Conservation (phyloP, 441 rosid species). For the Adansonia gregorii region DNA sequence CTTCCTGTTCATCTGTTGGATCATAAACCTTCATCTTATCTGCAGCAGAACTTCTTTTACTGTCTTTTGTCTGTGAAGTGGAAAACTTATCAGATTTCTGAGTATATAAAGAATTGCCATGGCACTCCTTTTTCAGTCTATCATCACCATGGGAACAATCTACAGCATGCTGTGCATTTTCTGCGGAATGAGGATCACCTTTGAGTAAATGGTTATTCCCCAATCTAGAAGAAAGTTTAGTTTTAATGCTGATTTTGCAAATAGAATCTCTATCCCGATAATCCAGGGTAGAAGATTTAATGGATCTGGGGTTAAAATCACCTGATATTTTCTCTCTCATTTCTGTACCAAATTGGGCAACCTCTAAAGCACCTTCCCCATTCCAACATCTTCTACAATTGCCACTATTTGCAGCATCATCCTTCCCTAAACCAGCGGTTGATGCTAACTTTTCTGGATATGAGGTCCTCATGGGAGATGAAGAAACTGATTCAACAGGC, state of each 20-base stretch:
- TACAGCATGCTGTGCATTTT: constrained; percentile 23
- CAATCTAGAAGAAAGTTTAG: constrained; percentile 32
- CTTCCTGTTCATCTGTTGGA: constrained; percentile 3
- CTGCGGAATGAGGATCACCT: constrained; percentile 28
- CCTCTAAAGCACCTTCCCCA: constrained; percentile 37
- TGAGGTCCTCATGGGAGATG: constrained; percentile 61
- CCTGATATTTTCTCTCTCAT: constrained; percentile 33
- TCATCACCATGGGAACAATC: constrained; percentile 10
- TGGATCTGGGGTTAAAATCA: constrained; percentile 28
- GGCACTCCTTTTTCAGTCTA: constrained; percentile 14
- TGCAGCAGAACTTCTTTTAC: constrained; percentile 2
- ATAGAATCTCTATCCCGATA: constrained; percentile 27
- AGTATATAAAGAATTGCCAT: constrained; percentile 11
- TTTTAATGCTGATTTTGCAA: constrained; percentile 26
- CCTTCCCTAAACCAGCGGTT: constrained; percentile 36
- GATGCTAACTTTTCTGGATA: constrained; percentile 43
- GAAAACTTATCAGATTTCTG: constrained; percentile 14
- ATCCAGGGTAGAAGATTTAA: constrained; percentile 27
- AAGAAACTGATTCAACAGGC: constrained; percentile 80
- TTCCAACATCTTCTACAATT: constrained; percentile 34
- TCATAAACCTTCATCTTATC: constrained; percentile 3
- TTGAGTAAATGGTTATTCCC: constrained; percentile 25
- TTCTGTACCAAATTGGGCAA: constrained; percentile 27
- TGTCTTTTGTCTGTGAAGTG: constrained; percentile 16
- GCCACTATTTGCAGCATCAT: constrained; percentile 36